These are phyloP conservation scores for Podospora didyma DNA, from an alignment of 495 filamentous ascomycete species.

Conservation along the genomic window DNA sequence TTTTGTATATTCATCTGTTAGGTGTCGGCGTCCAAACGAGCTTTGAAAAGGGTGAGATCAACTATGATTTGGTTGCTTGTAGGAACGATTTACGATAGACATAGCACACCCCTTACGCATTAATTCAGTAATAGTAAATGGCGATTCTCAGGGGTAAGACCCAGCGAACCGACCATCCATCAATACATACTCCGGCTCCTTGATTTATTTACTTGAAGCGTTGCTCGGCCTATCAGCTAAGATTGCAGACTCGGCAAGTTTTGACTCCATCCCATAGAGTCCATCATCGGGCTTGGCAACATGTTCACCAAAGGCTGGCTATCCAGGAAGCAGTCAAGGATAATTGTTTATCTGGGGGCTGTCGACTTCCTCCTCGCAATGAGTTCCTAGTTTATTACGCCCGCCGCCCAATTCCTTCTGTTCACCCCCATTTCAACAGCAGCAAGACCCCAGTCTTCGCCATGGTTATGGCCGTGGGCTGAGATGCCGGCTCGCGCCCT, in stretches of 20 bases:
- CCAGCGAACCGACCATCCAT: no score
- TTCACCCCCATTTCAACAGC: slow-evolving; percentile 74
- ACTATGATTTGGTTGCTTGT: slow-evolving; percentile 7
- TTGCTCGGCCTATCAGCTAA: no score
- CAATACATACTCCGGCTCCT: no score
- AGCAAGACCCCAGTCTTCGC: slow-evolving; percentile 79
- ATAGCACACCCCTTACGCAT: slow-evolving; percentile 27
- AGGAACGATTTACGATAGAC: slow-evolving; percentile 32
- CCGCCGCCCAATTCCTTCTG: slow-evolving; percentile 62
- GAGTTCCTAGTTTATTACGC: slow-evolving; percentile 46
- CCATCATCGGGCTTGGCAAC: no score
- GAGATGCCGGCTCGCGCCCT: slow-evolving; percentile 77
- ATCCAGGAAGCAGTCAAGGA: no score
- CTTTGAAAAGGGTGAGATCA: not conserved
- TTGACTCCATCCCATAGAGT: no score
- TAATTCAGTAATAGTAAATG: slow-evolving; percentile 37
- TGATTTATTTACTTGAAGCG: no score
- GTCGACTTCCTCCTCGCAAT: not conserved
- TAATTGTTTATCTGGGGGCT: no score
- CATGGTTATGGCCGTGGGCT: slow-evolving; percentile 68
- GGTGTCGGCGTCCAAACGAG: not conserved
- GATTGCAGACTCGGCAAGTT: no score
- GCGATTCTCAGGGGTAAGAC: not conserved
- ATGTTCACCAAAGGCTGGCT: no score
- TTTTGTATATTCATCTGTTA: no score